phyloP scores from a whole-genome alignment of 345 rosid species.

The Camelina laxa region DNA sequence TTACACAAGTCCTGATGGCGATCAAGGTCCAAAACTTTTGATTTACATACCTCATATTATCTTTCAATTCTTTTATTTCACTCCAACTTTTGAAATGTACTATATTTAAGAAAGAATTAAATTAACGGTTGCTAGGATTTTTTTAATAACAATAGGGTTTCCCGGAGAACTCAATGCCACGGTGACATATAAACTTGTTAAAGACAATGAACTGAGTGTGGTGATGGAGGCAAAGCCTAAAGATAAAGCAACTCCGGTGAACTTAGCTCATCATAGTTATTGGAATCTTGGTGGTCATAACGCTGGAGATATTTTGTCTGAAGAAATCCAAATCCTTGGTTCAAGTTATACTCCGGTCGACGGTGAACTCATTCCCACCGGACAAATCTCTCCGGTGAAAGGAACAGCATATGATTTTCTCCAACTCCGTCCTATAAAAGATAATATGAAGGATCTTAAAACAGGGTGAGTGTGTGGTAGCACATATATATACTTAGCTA shows the following conservation, averaged over 20 bases:
- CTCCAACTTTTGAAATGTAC: background rate
- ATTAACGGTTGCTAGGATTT: background rate
- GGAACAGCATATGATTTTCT: constrained; percentile 90
- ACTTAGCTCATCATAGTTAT: constrained; percentile 80
- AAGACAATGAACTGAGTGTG: constrained; percentile 51
- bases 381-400: constrained; percentile 58
- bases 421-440: constrained; percentile 51
- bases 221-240: constrained; percentile 75
- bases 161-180: constrained; percentile 66
- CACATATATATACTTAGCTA: background rate
- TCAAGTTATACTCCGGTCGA: constrained; percentile 69
- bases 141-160: constrained; percentile 59
- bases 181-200: constrained; percentile 54
- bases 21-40: constrained; percentile 57
- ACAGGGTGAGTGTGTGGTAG: constrained; percentile 48
- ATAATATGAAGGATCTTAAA: constrained; percentile 58
- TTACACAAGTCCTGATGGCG: constrained; percentile 77
- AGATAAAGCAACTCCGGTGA: constrained; percentile 79
- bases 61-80: background rate
- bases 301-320: constrained; percentile 69
- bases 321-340: constrained; percentile 67
- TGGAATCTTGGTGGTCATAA: constrained; percentile 92
- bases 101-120: background rate
- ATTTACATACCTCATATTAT: background rate
- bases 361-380: constrained; percentile 75